Conservation (phyloP, 306 rosid genomes). For the Prunus dulcis region DNA sequence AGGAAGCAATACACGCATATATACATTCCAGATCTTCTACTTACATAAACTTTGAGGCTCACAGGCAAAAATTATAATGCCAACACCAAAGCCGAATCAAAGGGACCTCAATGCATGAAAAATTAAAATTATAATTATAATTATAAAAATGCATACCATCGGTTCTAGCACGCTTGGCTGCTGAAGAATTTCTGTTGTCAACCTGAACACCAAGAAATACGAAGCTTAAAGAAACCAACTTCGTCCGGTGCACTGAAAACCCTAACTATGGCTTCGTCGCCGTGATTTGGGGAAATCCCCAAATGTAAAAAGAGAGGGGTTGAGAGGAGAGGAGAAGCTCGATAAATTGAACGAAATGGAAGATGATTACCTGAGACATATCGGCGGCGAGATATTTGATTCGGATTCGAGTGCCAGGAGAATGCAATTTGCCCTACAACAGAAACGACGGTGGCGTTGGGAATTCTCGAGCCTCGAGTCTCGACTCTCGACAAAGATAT, state of each 20-base stretch:
- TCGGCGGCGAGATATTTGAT: conserved; percentile 13
- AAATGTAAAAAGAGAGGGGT: not conserved
- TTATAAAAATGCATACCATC: conserved; percentile 54
- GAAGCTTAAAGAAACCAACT: not conserved
- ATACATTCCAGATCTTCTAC: not conserved
- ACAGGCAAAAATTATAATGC: not conserved
- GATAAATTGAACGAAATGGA: not conserved
- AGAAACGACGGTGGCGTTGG: not conserved
- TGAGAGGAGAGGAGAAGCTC: not conserved
- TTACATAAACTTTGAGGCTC: not conserved
- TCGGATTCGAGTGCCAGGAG: not conserved
- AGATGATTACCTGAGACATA: conserved; percentile 52
- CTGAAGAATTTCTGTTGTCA: conserved; percentile 92
- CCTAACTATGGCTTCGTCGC: conserved; percentile 9
- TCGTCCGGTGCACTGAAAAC: not conserved
- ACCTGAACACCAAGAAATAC: conserved; percentile 43
- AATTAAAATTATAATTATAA: not conserved
- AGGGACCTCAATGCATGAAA: not conserved
- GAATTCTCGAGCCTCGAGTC: not conserved
- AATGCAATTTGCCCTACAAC: not conserved
- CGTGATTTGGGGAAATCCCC: not conserved
- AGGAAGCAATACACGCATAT: not conserved
- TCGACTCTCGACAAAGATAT: not conserved
- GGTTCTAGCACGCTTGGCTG: conserved; percentile 96
- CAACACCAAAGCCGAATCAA: not conserved